These are phyloP conservation scores for Pseudogymnoascus sp. DNA, from an alignment of 2,329 filamentous ascomycete genomes.

Conservation along the genomic window DNA sequence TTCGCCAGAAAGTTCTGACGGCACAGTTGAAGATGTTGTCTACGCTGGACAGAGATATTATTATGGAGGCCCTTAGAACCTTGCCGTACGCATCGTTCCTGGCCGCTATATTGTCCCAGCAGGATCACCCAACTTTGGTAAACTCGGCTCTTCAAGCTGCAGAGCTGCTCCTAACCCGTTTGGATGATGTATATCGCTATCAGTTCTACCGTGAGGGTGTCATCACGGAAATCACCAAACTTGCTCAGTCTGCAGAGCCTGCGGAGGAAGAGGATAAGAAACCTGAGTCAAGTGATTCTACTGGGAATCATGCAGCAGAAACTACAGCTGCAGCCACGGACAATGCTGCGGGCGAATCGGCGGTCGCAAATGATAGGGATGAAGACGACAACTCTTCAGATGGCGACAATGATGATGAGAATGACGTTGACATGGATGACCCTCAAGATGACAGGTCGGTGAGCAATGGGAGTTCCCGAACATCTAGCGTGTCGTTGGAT, in stretches of 20 bases:
- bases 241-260: slow-evolving; percentile 44
- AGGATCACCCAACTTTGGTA: slow-evolving; percentile 83
- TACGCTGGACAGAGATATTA: slow-evolving; percentile 76
- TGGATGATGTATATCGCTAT: slow-evolving; percentile 85
- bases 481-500: slow-evolving; percentile 57
- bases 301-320: slow-evolving; percentile 14
- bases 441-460: slow-evolving; percentile 36
- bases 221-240: slow-evolving; percentile 78
- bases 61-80: slow-evolving; percentile 75
- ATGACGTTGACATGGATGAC: slow-evolving; percentile 46
- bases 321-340: slow-evolving; percentile 16
- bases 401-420: slow-evolving; percentile 41
- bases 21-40: slow-evolving; percentile 98
- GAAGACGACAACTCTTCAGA: slow-evolving; percentile 44
- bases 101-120: slow-evolving; percentile 88
- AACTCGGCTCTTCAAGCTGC: slow-evolving; percentile 82
- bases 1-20: slow-evolving; percentile 87
- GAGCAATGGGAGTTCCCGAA: slow-evolving; percentile 42
- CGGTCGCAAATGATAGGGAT: slow-evolving; percentile 18
- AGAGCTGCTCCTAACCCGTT: slow-evolving; percentile 73
- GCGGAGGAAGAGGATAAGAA: slow-evolving; percentile 13
- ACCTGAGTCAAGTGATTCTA: slow-evolving; percentile 12
- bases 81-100: slow-evolving; percentile 95
- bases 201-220: slow-evolving; percentile 97
- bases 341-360: slow-evolving; percentile 23